Base-by-base conservation (phyloP, 1,139 yeast species). In the Nakaseomyces kungkrabaensis region DNA sequence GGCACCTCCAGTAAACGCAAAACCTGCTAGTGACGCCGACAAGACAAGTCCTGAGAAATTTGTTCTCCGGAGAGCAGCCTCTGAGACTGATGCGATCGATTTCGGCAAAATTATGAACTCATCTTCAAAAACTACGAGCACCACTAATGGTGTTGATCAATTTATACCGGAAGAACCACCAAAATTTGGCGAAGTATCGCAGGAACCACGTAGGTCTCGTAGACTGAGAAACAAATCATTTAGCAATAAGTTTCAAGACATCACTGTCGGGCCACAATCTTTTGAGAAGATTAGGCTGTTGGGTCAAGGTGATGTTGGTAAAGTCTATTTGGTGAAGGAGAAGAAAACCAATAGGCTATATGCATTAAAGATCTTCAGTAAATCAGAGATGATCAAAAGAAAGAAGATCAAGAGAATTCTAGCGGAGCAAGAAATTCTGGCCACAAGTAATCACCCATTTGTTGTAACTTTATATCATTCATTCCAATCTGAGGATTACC, bases 271-370 rank as follows among this genome's bases (percentile, higher is more conserved):
- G 3, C 95, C 95, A 1, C 76, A 79, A 49, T 85, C 92, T 38
- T 94, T 94, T 67, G 96, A 90, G 58, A 92, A 89, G 65, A 79
- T 94, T 52, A 79, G 88, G 56, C 70, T 92, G 32, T 72, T 94
- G 50, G 99, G 99, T 4, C 88, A 88, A 63, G 99, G 99, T 48
- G 99, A 94, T 62, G 98, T 94, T 42, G 99, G 99, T 4, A 89
- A 89, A 65, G 99, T 94, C 24, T 94, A 85, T 60, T 71, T 94
- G 43, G 98, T 92, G 4, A 78, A 86, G 51, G 97, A 94, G 61
- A 87, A 85, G 65, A 72, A 74, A 45, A 74, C 90, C 3, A 79
- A 82, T 58, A 80, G 81, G 58, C 69, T 90, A 31, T 92, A 83
- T 65, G 99, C 98, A 9, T 85, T 94, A 90, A 94, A 94, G 63